phyloP scores from a whole-genome alignment of 306 rosid species.

The Pyrus communis region DNA sequence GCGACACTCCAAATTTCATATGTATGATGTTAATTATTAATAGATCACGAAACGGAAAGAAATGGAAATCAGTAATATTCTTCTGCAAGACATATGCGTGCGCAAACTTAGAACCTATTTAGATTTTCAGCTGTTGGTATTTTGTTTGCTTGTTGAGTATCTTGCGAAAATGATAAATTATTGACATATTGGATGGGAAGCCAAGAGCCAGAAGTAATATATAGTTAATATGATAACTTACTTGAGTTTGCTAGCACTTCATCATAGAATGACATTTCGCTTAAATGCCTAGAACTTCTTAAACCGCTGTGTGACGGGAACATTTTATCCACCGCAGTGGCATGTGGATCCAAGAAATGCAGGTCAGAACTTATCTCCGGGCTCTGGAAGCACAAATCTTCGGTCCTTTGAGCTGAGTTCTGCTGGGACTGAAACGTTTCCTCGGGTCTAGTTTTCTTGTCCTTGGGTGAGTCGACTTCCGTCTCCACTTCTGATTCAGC shows the following conservation, averaged over 20 bases:
- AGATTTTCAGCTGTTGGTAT: neutral
- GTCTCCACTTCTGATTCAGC: constrained; percentile 85
- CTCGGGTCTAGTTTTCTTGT: constrained; percentile 66
- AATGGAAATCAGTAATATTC: neutral
- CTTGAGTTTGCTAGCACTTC: constrained; percentile 56
- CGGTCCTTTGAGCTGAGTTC: constrained; percentile 31
- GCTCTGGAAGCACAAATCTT: constrained; percentile 65
- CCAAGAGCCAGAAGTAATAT: neutral
- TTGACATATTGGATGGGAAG: neutral
- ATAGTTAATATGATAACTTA: constrained; percentile 18
- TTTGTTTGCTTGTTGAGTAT: no score
- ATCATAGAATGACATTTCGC: constrained; percentile 51
- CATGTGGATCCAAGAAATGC: constrained; percentile 55
- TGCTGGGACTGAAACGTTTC: constrained; percentile 50
- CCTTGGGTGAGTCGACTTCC: constrained; percentile 80
- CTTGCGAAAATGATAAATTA: no score
- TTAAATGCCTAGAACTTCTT: constrained; percentile 36
- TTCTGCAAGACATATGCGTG: neutral
- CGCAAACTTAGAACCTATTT: neutral
- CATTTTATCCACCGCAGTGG: constrained; percentile 41
- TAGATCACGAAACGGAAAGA: neutral
- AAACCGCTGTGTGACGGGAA: constrained; percentile 46
- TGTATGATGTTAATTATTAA: no score
- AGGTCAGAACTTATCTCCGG: constrained; percentile 54
- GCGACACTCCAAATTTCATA: no score